Evolutionary conservation across 495 filamentous ascomycete genomes (phyloP).

Genomic region (Trichoderma asperelloides): DNA sequence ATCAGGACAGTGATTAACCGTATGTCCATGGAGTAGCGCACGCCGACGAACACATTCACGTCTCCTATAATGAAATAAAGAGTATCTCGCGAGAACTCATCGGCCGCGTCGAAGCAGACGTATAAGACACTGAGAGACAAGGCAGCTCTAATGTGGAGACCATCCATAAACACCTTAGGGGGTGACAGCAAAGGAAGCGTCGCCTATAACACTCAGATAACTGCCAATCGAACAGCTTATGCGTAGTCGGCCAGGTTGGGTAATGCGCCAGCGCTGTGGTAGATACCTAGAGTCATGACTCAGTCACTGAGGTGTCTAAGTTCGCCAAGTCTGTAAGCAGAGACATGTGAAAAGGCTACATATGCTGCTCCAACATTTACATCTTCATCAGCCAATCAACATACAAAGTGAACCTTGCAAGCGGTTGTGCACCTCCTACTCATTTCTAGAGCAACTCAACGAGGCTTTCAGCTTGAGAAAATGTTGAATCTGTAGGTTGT

Average conservation of each 20-base stretch:
- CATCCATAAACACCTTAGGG: constrained; percentile 43
- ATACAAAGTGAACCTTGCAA: too few species aligned
- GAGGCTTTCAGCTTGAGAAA: too few species aligned
- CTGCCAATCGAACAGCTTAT: constrained; percentile 30
- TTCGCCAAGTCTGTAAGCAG: too few species aligned
- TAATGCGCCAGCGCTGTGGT: constrained; percentile 27
- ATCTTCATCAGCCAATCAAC: too few species aligned
- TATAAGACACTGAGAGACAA: constrained; percentile 24
- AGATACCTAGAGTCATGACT: constrained; percentile 47
- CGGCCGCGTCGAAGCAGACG: constrained; percentile 36
- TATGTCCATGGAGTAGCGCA: not conserved
- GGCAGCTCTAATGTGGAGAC: constrained; percentile 25
- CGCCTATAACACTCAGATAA: constrained; percentile 28
- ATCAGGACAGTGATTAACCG: not conserved
- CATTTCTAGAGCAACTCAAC: too few species aligned
- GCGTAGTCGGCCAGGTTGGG: constrained; percentile 22
- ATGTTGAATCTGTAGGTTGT: too few species aligned
- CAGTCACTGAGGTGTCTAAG: too few species aligned
- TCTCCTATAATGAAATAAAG: constrained; percentile 27
- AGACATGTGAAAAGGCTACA: too few species aligned
- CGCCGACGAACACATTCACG: not conserved
- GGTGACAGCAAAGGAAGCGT: constrained; percentile 46
- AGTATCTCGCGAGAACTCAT: constrained; percentile 40
- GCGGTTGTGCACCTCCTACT: too few species aligned
- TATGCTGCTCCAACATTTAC: too few species aligned